Evolutionary conservation across 2,329 filamentous ascomycete genomes (phyloP).

Genomic region (Fusarium illudens): DNA sequence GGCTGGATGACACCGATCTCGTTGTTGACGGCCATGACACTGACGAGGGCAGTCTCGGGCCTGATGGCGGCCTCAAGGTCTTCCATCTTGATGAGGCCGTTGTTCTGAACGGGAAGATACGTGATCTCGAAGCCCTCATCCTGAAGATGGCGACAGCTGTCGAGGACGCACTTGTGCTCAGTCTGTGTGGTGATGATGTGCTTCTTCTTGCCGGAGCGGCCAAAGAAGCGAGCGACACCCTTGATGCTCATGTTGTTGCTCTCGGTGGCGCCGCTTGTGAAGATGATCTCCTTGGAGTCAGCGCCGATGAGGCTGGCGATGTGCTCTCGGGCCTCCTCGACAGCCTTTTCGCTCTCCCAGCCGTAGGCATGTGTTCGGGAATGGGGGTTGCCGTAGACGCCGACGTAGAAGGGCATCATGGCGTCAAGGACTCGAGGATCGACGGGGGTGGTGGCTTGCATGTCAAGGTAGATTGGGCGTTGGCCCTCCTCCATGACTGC

Average conservation of each 20-base stretch:
- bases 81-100: conserved; percentile 85
- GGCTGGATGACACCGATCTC: conserved; percentile 99
- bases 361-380: conserved; percentile 97
- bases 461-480: conserved; percentile 95
- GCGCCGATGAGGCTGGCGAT: conserved; percentile 90
- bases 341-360: conserved; percentile 96
- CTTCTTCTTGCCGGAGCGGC: conserved; percentile 92
- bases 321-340: conserved; percentile 85
- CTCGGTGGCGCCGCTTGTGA: conserved; percentile 97
- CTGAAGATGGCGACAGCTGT: conserved; percentile 95
- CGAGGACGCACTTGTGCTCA: conserved; percentile 98
- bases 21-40: conserved; percentile 99
- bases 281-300: conserved; percentile 97
- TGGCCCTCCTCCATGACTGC: conserved; percentile 92
- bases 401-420: conserved; percentile 95
- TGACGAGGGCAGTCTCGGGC: conserved; percentile 90
- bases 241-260: conserved; percentile 99
- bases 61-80: conserved; percentile 88
- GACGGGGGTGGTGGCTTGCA: conserved; percentile 95
- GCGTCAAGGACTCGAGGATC: conserved; percentile 95
- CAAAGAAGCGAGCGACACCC: conserved; percentile 95
- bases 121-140: conserved; percentile 97
- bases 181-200: conserved; percentile 98
- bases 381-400: conserved; percentile 95
- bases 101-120: conserved; percentile 90